Base-by-base conservation (phyloP, 1,284 basidiomycete species). In the Tetrapyrgos nigripes region DNA sequence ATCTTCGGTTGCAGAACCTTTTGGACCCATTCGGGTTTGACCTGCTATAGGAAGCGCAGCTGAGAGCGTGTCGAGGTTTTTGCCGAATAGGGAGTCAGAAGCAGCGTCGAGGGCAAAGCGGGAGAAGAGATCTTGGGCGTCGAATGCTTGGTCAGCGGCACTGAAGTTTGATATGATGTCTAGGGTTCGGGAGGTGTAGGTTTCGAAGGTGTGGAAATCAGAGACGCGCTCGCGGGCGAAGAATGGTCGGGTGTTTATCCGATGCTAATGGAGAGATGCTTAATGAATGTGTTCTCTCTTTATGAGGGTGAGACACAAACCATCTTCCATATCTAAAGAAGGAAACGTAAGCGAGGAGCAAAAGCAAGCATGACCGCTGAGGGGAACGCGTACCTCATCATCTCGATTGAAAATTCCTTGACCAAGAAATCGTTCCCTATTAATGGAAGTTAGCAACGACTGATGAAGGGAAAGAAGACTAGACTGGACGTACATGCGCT, bases 351-450 rank as follows among this genome's bases (percentile, higher is more conserved):
- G 13, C 46, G 48, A 61, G 62, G 27, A 65, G 53, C 56, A 53
- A 4, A 43, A 31, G 46, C 17, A 6, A 46, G 27, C n/a, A 46
- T 28, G 29, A 47, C 19, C 55, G 60, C 28, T 58, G 35, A 62
- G 48, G 46, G 37, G 27, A 50, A 48, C 26, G 61, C 77, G 70
- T 65, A 84, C 85, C 73, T 87, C 82, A 67, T 86, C 88, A 70
- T 89, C 87, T 23, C 88, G 79, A 64, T 91, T 91, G 73, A 91
- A 91, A 50, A 91, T 89, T 10, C 89, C 89, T 62, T 83, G 78
- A 3, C 88, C 89, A 27, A 90, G 75, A 67, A 91, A 85, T 29
- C 76, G 81, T 65, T 90, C 88, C 79, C 88, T 89, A 68, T 31
- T 50, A 3, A 59, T 53, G 14, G 35, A 5, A 9, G 14, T 62